Evolutionary conservation across 148 eudicot genomes (phyloP).

Genomic region (Gaultheria prostrata): DNA sequence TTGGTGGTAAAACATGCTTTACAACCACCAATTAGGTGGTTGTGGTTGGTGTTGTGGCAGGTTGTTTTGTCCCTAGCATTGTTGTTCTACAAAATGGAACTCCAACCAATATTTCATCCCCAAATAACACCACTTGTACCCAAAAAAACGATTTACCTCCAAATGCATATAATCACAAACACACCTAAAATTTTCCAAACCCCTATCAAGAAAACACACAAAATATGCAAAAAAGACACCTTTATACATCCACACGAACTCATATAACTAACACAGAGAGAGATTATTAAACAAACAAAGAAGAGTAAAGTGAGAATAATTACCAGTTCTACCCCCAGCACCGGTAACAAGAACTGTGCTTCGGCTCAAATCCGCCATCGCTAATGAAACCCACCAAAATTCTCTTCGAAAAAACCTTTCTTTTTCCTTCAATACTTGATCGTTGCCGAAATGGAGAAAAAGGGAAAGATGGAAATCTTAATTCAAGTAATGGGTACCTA

Average conservation of each 20-base stretch:
- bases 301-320: not conserved
- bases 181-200: not conserved
- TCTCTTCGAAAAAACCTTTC: not conserved
- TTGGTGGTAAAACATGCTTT: no score
- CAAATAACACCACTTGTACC: no score
- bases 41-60: no score
- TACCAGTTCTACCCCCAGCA: conserved; percentile 85
- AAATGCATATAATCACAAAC: not conserved
- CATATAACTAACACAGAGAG: not conserved
- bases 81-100: no score
- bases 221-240: not conserved
- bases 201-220: not conserved
- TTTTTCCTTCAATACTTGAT: not conserved
- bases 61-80: no score
- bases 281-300: not conserved
- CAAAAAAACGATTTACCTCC: not conserved
- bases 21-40: no score
- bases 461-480: not conserved
- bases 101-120: no score
- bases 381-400: conserved; percentile 25
- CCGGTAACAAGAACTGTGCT: conserved; percentile 78
- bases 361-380: conserved; percentile 47
- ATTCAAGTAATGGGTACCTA: not conserved
- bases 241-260: not conserved
- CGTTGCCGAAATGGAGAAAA: conserved; percentile 13